Evolutionary conservation across 257 asterid species (phyloP), one percentile per base, ranked within the genome.

Genomic region (Echium plantagineum): DNA sequence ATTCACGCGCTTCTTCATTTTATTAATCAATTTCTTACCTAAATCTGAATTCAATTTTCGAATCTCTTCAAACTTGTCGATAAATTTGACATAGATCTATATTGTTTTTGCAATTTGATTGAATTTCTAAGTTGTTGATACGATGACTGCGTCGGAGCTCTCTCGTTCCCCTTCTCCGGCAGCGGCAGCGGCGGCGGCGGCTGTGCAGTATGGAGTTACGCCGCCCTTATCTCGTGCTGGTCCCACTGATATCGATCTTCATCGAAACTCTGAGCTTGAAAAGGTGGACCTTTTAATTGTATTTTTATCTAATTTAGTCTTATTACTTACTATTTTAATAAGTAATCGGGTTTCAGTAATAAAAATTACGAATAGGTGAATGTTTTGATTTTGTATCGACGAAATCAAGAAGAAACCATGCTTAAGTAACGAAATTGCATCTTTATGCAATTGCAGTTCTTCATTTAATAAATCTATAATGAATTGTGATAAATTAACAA

Each of bases 171-270:
- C 56, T 7, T n/a, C 16, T n/a, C 56, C 58, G 21, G 21, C 22
- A 20, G 21, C 68, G 52, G 63, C 47, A 55, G 30, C 58, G 21
- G 21, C 22, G 30, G 21, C 68, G 52, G 63, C 47, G 60, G 30
- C 21, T 68, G 63, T 56, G 68, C 58, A 63, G 52, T 58, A 63
- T 42, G 74, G 74, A 2, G 65, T 69, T 7, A 58, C 69, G 30
- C 52, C 24, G 61, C 74, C 74, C n/a, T 30, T 69, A 35, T 69
- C 74, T 47, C 57, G 52, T 52, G 60, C 69, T 32, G 74, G 74
- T 26, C 74, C 74, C 30, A 63, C 74, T 53, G 65, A 63, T 7
- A 49, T 63, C 15, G 74, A 69, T 69, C 61, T 57, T 57, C 74
- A 63, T n/a, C 59, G 74, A 58, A 69, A 58, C 47, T 55, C 49